Conservation (phyloP, 2,329 filamentous ascomycete genomes). For the Sphaerulina populicola region DNA sequence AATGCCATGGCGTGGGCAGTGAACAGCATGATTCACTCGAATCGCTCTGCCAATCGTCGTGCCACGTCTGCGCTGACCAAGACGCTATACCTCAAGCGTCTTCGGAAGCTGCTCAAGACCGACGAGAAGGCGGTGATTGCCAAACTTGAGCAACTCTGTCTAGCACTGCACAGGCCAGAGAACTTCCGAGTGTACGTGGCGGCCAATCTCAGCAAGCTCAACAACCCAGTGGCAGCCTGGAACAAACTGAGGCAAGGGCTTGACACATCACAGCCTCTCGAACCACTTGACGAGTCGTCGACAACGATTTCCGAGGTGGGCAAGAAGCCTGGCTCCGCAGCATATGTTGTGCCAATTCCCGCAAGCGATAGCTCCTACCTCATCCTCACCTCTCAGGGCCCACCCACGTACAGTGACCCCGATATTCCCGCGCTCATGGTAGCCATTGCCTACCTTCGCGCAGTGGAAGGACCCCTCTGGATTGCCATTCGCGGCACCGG, state of each 20-base stretch:
- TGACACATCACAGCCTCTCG: slow-evolving; percentile 48
- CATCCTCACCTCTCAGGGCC: slow-evolving; percentile 64
- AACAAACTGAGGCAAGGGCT: slow-evolving; percentile 52
- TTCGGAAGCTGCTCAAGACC: slow-evolving; percentile 70
- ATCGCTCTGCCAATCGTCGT: slow-evolving; percentile 65
- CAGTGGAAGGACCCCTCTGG: slow-evolving; percentile 91
- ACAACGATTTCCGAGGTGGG: slow-evolving; percentile 69
- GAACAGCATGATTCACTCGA: slow-evolving; percentile 69
- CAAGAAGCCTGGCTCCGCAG: slow-evolving; percentile 62
- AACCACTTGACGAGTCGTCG: slow-evolving; percentile 61
- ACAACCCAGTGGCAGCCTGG: slow-evolving; percentile 72
- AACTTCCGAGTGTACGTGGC: slow-evolving; percentile 83
- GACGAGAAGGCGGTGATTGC: slow-evolving; percentile 66
- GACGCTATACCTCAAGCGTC: slow-evolving; percentile 74
- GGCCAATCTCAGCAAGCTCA: slow-evolving; percentile 66
- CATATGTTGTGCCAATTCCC: slow-evolving; percentile 79
- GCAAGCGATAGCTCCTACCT: slow-evolving; percentile 88
- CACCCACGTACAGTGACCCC: slow-evolving; percentile 67
- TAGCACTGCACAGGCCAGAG: slow-evolving; percentile 67
- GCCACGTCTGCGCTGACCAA: slow-evolving; percentile 78
- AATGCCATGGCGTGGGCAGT: slow-evolving; percentile 54
- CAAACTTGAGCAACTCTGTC: slow-evolving; percentile 69
- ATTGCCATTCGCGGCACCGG: slow-evolving; percentile 85
- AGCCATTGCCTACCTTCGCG: slow-evolving; percentile 81
- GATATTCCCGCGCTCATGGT: slow-evolving; percentile 77